phyloP scores from a whole-genome alignment of 2,329 filamentous ascomycete genomes.

The Cadophora sp. region DNA sequence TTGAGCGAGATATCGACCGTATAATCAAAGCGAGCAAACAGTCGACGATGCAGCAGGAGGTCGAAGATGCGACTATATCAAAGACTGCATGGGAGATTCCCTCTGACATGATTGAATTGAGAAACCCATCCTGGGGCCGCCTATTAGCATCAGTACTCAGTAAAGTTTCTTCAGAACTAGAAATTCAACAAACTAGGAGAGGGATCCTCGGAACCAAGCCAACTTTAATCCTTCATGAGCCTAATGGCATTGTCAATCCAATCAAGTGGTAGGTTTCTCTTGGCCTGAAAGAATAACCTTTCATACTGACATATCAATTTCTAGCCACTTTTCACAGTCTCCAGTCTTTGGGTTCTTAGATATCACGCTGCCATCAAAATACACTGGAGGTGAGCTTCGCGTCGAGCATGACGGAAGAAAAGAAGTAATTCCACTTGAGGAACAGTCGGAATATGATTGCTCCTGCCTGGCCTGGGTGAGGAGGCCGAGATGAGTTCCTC shows the following conservation, averaged over 20 bases:
- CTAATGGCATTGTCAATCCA: not conserved
- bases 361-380: conserved; percentile 4
- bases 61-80: not conserved
- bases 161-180: not conserved
- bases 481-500: not conserved
- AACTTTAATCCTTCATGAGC: not conserved
- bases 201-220: not conserved
- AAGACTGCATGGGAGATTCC: not conserved
- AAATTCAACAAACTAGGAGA: conserved; percentile 1
- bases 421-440: not conserved
- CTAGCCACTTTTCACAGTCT: not conserved
- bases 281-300: too few relatives aligned
- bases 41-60: not conserved
- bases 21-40: not conserved
- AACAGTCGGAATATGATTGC: conserved; percentile 1
- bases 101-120: not conserved
- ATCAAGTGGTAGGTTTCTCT: not conserved
- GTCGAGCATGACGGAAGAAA: not conserved
- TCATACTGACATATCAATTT: too few relatives aligned
- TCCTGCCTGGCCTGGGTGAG: conserved; percentile 6
- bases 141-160: not conserved
- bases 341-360: conserved; percentile 5
- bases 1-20: not conserved
- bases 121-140: conserved; percentile 1
- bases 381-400: not conserved